phyloP scores from a whole-genome alignment of 495 filamentous ascomycete species.

The Letharia columbiana region DNA sequence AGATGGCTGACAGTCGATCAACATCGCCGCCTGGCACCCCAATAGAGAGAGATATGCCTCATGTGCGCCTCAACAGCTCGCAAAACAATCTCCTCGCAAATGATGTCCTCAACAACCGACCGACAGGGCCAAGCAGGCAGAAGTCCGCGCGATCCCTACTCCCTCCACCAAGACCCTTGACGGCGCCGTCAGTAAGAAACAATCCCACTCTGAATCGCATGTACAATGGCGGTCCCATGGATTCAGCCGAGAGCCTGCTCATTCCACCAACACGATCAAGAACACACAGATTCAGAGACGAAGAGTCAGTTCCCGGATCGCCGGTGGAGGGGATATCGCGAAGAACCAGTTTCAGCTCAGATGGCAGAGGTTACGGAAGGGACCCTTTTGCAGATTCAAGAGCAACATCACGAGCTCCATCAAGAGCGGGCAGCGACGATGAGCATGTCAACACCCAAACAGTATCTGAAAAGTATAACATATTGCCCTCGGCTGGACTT shows the following conservation, averaged over 20 bases:
- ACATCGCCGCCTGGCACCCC: constrained; percentile 26
- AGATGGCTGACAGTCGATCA: constrained; percentile 12
- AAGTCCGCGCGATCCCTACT: constrained; percentile 35
- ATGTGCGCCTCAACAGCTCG: constrained; percentile 54
- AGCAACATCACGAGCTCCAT: constrained; percentile 52
- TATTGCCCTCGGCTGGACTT: constrained; percentile 61
- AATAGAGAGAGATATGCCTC: constrained; percentile 35
- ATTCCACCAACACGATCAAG: constrained; percentile 42
- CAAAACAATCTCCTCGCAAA: constrained; percentile 43
- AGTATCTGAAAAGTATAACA: constrained; percentile 71
- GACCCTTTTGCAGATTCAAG: constrained; percentile 48
- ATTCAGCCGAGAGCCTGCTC: constrained; percentile 53
- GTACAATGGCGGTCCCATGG: constrained; percentile 36
- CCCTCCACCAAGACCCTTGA: constrained; percentile 28
- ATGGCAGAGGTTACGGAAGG: constrained; percentile 38
- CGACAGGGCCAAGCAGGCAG: constrained; percentile 30
- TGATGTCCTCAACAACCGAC: constrained; percentile 27
- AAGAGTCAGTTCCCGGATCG: constrained; percentile 36
- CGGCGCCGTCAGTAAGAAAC: constrained; percentile 20
- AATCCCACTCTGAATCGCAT: constrained; percentile 24
- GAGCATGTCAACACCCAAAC: constrained; percentile 66
- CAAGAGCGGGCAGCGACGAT: constrained; percentile 55
- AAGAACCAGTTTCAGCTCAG: constrained; percentile 56
- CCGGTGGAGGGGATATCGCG: constrained; percentile 42
- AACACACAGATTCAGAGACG: constrained; percentile 38